phyloP scores from a whole-genome alignment of 2,329 filamentous ascomycete genomes.

The Aspergillus luchuensis region DNA sequence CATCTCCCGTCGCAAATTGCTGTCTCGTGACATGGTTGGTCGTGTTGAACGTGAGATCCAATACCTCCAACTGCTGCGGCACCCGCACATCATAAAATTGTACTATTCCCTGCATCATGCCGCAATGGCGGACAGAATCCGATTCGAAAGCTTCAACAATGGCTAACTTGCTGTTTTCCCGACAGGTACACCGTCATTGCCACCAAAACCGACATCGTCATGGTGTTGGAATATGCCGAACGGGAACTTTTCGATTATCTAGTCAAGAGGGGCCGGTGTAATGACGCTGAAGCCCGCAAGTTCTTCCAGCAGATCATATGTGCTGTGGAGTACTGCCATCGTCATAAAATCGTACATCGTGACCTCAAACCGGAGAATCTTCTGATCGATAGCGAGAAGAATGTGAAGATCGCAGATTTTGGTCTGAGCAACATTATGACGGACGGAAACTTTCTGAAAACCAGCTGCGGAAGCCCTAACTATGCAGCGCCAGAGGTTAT shows the following conservation, averaged over 20 bases:
- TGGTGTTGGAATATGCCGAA: constrained; percentile 97
- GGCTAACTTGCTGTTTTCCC: constrained; percentile 19
- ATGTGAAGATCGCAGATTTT: constrained; percentile 99
- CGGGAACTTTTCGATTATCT: constrained; percentile 98
- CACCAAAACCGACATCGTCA: constrained; percentile 90
- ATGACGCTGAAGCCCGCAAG: constrained; percentile 87
- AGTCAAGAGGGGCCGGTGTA: constrained; percentile 88
- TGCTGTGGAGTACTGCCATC: constrained; percentile 97
- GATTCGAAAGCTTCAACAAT: not conserved
- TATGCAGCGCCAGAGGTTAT: constrained; percentile 98
- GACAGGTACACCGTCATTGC: constrained; percentile 92
- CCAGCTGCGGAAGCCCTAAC: constrained; percentile 96
- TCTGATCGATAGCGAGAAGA: constrained; percentile 89
- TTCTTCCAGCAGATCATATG: constrained; percentile 99
- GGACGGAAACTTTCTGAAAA: constrained; percentile 98
- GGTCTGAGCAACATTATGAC: constrained; percentile 99
- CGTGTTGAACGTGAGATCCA: constrained; percentile 97
- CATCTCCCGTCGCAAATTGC: constrained; percentile 92
- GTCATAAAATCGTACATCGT: constrained; percentile 97
- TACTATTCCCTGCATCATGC: constrained; percentile 51
- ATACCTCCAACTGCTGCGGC: constrained; percentile 90
- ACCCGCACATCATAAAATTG: constrained; percentile 99
- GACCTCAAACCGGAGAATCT: constrained; percentile 98
- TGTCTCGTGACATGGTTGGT: constrained; percentile 96
- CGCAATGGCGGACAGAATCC: not conserved